A percentile compares a stretch with the other conserved stretches of the same genome.
These are phyloP conservation scores for Aureobasidium zeae DNA, from an alignment of 2,329 filamentous ascomycete genomes.

Conservation along the genomic window DNA sequence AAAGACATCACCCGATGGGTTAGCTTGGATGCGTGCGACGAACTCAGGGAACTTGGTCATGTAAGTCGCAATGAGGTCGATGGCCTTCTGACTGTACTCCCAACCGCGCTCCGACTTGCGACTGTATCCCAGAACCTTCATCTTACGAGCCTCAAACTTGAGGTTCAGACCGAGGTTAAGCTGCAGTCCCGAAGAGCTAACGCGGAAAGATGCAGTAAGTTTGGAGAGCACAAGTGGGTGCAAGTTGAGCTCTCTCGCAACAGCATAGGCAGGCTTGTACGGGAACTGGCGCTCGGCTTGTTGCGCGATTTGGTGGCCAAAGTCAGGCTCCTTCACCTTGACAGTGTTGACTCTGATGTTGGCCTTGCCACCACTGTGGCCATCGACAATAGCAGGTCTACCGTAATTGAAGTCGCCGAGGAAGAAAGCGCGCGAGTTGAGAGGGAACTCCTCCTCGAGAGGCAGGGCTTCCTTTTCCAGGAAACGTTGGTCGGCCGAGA, in stretches of 20 bases:
- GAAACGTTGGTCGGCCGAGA: conserved; percentile 87
- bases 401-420: conserved; percentile 90
- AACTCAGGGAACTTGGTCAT: conserved; percentile 95
- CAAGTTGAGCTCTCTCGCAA: conserved; percentile 70
- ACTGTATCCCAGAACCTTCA: conserved; percentile 93
- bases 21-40: conserved; percentile 75
- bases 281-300: conserved; percentile 60
- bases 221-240: conserved; percentile 87
- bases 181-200: conserved; percentile 70
- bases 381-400: conserved; percentile 72
- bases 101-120: conserved; percentile 77
- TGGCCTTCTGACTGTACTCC: conserved; percentile 86
- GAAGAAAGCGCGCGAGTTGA: conserved; percentile 79
- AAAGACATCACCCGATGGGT: conserved; percentile 77
- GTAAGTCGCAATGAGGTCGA: conserved; percentile 73
- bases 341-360: conserved; percentile 68
- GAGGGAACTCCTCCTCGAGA: conserved; percentile 83
- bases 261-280: conserved; percentile 81
- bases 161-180: conserved; percentile 90
- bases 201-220: conserved; percentile 87
- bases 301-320: conserved; percentile 63
- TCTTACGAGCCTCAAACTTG: conserved; percentile 91
- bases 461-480: conserved; percentile 80
- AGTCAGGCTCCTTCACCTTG: conserved; percentile 68
- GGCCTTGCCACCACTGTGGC: conserved; percentile 64